Base-by-base conservation (phyloP, 345 rosid species). In the Euclidium syriacum region DNA sequence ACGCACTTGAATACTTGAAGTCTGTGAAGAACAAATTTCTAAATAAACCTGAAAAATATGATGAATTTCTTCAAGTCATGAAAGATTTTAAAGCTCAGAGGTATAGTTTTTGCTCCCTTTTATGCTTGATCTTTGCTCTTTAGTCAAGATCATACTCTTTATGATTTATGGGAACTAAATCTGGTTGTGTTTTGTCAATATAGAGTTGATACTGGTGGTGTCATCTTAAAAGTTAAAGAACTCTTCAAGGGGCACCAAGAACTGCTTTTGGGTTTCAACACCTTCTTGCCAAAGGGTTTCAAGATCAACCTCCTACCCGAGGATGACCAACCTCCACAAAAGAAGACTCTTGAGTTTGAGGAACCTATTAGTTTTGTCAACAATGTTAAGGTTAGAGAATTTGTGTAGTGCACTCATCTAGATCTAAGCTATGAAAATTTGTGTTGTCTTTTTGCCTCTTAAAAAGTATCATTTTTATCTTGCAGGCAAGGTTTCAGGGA, bases 81-180 rank as follows among this genome's bases (percentile, higher is more conserved):
- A 89, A 85, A 46, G 91, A 89, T 68, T 89, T 84, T 67, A 84
- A 81, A 78, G 95, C 95, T 46, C 89, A 84, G 58, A 81, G 91
- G 96, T 86, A 56, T 39, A 25, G 3, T 54, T 10, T 8, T 53
- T 10, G 12, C 33, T 14, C 34, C 16, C 7, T 44, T 4, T 17
- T 30, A 30, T 7, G 3, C 2, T 14, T 25, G 7, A 7, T 14
- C n/a, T 11, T 39, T 33, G 22, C 35, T 3, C 35, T 16, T 41
- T 41, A 7, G 0, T 14, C 8, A 2, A 50, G 8, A 5, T 10
- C 6, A 50, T 36, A 25, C 43, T 8, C 26, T 4, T 46, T 41
- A 17, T 40, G 39, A 32, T 38, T n/a, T 20, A 0, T 12, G 4
- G 17, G 15, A 26, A 5, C 23, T 54, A 51, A 24, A 63, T 49